These are phyloP conservation scores for Coemansia sp. DNA, from an alignment of 192 early-diverging fungal genomes.

Conservation along the genomic window DNA sequence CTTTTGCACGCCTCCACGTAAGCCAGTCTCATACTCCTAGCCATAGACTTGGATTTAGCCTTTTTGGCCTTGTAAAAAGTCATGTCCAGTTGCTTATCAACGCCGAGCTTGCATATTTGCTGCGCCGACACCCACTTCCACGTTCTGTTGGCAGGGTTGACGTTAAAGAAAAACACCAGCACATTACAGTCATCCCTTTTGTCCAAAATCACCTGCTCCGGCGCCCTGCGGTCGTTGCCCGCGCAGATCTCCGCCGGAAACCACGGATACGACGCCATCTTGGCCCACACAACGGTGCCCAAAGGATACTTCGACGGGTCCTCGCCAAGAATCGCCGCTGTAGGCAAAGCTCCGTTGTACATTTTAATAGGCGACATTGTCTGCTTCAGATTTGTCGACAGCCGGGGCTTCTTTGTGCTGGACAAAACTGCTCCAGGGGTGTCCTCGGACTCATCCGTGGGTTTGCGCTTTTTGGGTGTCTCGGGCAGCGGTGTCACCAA, in stretches of 20 bases:
- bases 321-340: slow-evolving; percentile 17
- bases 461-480: not conserved
- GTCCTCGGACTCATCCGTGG: not conserved
- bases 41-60: slow-evolving; percentile 18
- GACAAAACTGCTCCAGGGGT: not conserved
- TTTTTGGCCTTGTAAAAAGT: slow-evolving; percentile 23
- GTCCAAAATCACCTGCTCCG: slow-evolving; percentile 16
- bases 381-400: not conserved
- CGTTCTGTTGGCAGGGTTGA: slow-evolving; percentile 9
- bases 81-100: slow-evolving; percentile 13
- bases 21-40: slow-evolving; percentile 23
- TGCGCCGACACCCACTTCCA: slow-evolving; percentile 35
- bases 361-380: not conserved
- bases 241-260: slow-evolving; percentile 45
- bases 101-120: slow-evolving; percentile 36
- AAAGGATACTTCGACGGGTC: slow-evolving; percentile 1
- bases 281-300: slow-evolving; percentile 53
- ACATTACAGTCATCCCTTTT: slow-evolving; percentile 1
- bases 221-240: slow-evolving; percentile 15
- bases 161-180: slow-evolving; percentile 44
- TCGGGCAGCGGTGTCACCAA: not conserved
- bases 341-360: slow-evolving; percentile 1
- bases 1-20: slow-evolving; percentile 31
- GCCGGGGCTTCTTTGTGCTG: not conserved
- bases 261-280: slow-evolving; percentile 46